A percentile compares a stretch with the other conserved stretches of the same genome.
These are phyloP conservation scores for Clavispora phyllophila DNA, from an alignment of 805 yeast genomes.

Conservation along the genomic window DNA sequence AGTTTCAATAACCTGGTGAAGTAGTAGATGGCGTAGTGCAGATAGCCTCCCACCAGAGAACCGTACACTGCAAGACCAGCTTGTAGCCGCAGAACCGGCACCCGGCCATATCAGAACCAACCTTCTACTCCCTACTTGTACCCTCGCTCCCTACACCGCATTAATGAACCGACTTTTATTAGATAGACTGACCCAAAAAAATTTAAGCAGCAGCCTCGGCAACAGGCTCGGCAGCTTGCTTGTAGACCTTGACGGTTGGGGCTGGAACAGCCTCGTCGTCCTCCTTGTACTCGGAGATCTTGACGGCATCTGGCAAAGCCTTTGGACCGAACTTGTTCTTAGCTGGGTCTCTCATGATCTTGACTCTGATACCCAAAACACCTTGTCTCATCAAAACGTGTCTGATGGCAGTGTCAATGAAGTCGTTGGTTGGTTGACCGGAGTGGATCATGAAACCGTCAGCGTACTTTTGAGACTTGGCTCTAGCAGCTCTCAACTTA, in stretches of 20 bases:
- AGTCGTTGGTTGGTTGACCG: slow-evolving; percentile 99
- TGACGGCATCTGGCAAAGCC: slow-evolving; percentile 92
- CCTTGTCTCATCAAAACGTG: slow-evolving; percentile 99
- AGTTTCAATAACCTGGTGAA: too few species aligned
- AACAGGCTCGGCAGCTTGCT: slow-evolving; percentile 31
- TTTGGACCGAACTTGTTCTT: slow-evolving; percentile 78
- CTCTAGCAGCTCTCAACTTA: slow-evolving; percentile 99
- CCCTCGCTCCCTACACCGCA: neutral
- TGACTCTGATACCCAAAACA: slow-evolving; percentile 98
- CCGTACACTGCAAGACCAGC: too few species aligned
- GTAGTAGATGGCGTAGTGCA: too few species aligned
- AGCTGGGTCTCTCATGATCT: slow-evolving; percentile 99
- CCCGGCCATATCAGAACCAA: too few species aligned
- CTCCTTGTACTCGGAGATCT: slow-evolving; percentile 91
- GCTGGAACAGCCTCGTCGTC: slow-evolving; percentile 70
- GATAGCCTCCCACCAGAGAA: too few species aligned
- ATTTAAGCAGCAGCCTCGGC: slow-evolving; percentile 14
- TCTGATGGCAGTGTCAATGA: slow-evolving; percentile 98
- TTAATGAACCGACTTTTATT: neutral
- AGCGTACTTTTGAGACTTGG: slow-evolving; percentile 99
- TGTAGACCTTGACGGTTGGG: slow-evolving; percentile 80
- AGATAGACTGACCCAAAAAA: neutral
- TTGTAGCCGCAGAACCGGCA: too few species aligned
- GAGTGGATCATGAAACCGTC: slow-evolving; percentile 99
- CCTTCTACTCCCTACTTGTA: too few species aligned